phyloP scores from a whole-genome alignment of 2,329 filamentous ascomycete genomes.

The Claviceps arundinis region DNA sequence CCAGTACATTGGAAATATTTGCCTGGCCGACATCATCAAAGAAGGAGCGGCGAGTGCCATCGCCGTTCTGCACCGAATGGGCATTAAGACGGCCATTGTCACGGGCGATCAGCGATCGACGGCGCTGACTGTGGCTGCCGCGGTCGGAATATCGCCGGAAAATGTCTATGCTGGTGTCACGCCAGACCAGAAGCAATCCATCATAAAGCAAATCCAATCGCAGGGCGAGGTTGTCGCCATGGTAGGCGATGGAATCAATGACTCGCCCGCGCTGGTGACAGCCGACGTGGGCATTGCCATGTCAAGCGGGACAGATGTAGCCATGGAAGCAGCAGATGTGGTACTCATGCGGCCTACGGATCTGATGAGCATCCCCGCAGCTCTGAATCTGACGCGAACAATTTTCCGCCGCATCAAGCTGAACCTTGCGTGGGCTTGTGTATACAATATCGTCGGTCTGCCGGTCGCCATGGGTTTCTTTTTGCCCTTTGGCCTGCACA shows the following conservation, averaged over 20 bases:
- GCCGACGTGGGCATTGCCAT: slow-evolving; percentile 90
- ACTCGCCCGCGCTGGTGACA: slow-evolving; percentile 86
- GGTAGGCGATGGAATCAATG: slow-evolving; percentile 98
- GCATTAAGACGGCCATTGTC: slow-evolving; percentile 78
- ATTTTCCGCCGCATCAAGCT: slow-evolving; percentile 92
- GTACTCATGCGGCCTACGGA: slow-evolving; percentile 91
- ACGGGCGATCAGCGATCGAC: slow-evolving; percentile 84
- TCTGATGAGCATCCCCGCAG: slow-evolving; percentile 82
- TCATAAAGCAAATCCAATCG: slow-evolving; percentile 64
- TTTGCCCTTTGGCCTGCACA: slow-evolving; percentile 71
- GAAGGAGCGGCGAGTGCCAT: slow-evolving; percentile 71
- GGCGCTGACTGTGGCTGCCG: slow-evolving; percentile 67
- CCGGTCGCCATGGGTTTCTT: slow-evolving; percentile 97
- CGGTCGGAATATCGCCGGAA: slow-evolving; percentile 64
- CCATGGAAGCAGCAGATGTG: slow-evolving; percentile 92
- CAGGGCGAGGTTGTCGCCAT: slow-evolving; percentile 74
- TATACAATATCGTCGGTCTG: slow-evolving; percentile 83
- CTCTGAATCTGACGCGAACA: slow-evolving; percentile 64
- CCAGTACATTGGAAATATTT: slow-evolving; percentile 67
- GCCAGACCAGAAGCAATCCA: slow-evolving; percentile 80
- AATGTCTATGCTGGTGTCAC: slow-evolving; percentile 79
- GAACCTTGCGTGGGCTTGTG: slow-evolving; percentile 83
- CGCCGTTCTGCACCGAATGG: slow-evolving; percentile 69
- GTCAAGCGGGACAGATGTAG: slow-evolving; percentile 84
- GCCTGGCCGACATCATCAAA: slow-evolving; percentile 84